Evolutionary conservation across 2,329 filamentous ascomycete species (phyloP), one percentile per base, ranked within the genome.

Genomic region (Aspergillus terreus): DNA sequence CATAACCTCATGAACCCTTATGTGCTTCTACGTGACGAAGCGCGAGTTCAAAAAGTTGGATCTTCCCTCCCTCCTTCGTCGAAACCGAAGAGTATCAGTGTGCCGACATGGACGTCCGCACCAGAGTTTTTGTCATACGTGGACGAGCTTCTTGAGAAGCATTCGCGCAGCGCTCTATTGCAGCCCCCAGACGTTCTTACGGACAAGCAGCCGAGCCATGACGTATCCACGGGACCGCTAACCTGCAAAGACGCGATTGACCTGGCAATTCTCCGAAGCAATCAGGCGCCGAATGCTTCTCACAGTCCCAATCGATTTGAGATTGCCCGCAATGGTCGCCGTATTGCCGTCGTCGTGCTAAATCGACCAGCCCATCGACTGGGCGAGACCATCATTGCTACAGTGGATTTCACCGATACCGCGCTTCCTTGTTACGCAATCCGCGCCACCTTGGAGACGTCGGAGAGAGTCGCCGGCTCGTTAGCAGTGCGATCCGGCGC

Each of bases 1-100:
- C 92, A 99, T 69, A 92, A 99, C 69, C 77, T 99, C 12, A 95
- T 96, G 87, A 87, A 85, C 36, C 94, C 94, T 0, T 96, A 97
- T 65, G 88, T 97, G 27, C 78, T 97, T 48, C 79, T 97, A 42
- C 86, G 85, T 50, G 92, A 97, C 63, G 83, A 89, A 68, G 92
- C 94, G 2, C 80, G 81, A 49, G 82, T 88, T 27, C 80, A 79
- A 58, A 77, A 75, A 41, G 60, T 82, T 42, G 77, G 78, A 33
- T 60, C 60, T 12, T 58, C 49, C 45, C 58, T 56, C 17, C 63
- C 51, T 70, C 75, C 50, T 58, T 67, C 40, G 67, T 58, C 53
- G 50, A 83, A 63, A 54, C 67, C 61, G 44, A 73, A 68, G 48
- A 72, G 63, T 50, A 66, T 70, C 44, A 71, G 66, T 53, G 63